These are phyloP conservation scores for Halophytophthora polymorphica DNA, from an alignment of 352 stramenopile genomes.

Conservation along the genomic window DNA sequence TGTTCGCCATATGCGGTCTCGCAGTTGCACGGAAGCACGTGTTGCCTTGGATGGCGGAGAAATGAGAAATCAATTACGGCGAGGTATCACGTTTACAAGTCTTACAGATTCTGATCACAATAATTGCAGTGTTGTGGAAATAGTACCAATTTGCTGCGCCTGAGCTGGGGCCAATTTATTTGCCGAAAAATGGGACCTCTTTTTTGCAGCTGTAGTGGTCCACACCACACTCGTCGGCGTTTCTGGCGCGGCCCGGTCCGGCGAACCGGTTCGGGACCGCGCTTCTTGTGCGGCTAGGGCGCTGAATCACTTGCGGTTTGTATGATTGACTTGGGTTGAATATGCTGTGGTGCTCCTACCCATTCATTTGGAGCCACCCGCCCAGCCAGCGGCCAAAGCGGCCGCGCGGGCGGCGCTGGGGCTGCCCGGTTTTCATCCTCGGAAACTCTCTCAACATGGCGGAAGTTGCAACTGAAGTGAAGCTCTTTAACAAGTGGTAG, in stretches of 20 bases:
- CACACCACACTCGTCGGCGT: background rate
- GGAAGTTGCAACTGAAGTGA: conserved; percentile 92
- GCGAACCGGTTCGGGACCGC: conserved; percentile 7
- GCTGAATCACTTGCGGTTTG: conserved; percentile 23
- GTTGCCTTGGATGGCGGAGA: no score
- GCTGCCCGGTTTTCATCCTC: conserved; percentile 66
- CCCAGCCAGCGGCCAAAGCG: conserved; percentile 10
- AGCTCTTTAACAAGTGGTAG: conserved; percentile 95
- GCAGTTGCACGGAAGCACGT: no score
- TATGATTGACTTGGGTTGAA: conserved; percentile 62
- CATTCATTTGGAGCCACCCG: conserved; percentile 66
- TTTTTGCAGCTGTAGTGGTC: no score
- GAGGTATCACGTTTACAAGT: no score
- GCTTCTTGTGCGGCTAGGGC: conserved; percentile 9
- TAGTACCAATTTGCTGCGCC: no score
- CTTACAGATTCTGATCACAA: no score
- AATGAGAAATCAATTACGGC: conserved; percentile 14
- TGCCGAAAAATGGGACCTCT: no score
- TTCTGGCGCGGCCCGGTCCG: background rate
- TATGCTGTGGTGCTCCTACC: conserved; percentile 69
- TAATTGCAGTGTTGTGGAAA: no score
- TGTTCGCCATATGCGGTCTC: no score
- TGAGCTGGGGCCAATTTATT: no score
- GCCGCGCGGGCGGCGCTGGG: conserved; percentile 5
- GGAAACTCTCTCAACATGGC: conserved; percentile 90